A percentile compares a stretch with the other conserved stretches of the same genome.
Conservation (phyloP, 306 rosid species). For the Quercus cerris region DNA sequence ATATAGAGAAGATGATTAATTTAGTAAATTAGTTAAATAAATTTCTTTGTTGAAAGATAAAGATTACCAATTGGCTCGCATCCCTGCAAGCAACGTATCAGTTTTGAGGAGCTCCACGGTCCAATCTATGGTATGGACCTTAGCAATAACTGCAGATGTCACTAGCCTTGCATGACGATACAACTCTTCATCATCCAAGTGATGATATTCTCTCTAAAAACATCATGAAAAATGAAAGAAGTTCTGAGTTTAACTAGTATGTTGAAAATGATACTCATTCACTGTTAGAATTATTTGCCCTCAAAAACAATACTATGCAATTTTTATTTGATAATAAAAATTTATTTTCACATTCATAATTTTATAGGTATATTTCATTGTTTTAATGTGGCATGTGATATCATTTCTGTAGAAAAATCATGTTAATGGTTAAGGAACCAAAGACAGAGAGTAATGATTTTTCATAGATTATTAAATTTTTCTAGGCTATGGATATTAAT, state of each 20-base stretch:
- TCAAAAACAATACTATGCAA: too few relatives aligned
- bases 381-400: too few relatives aligned
- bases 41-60: neutral
- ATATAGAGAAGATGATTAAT: neutral
- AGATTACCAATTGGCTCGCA: conserved; percentile 55
- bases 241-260: neutral
- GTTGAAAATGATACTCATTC: neutral
- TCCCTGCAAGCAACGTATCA: conserved; percentile 52
- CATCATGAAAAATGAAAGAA: neutral
- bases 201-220: conserved; percentile 26
- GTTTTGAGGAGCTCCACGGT: conserved; percentile 69
- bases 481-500: too few relatives aligned
- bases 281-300: too few relatives aligned
- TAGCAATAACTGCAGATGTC: conserved; percentile 64
- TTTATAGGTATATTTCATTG: too few relatives aligned
- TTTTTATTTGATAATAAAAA: too few relatives aligned
- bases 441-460: too few relatives aligned
- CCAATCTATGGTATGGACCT: conserved; percentile 69
- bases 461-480: too few relatives aligned
- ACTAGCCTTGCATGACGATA: conserved; percentile 60
- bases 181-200: conserved; percentile 42
- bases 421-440: too few relatives aligned
- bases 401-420: too few relatives aligned
- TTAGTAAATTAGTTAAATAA: neutral
- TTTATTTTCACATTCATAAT: too few relatives aligned